Evolutionary conservation across 805 yeast genomes (phyloP).

Genomic region (Scheffersomyces ergatensis): DNA sequence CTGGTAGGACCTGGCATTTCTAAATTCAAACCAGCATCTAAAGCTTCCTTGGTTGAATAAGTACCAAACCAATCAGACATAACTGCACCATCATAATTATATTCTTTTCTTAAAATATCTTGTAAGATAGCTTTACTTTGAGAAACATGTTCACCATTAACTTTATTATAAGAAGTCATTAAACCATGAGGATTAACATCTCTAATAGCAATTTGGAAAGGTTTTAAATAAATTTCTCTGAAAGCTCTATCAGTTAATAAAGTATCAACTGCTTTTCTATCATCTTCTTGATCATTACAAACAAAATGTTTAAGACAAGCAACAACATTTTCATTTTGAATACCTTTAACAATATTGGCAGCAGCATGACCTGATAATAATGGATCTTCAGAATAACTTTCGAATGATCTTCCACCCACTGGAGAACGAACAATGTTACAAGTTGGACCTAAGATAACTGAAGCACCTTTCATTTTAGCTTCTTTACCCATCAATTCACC

Average conservation of each 20-base stretch:
- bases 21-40: conserved; percentile 57
- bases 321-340: conserved; percentile 48
- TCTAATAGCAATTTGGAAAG: conserved; percentile 59
- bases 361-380: conserved; percentile 45
- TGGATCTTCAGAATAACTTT: conserved; percentile 64
- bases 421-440: conserved; percentile 57
- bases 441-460: conserved; percentile 36
- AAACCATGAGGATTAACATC: conserved; percentile 51
- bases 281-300: conserved; percentile 61
- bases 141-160: conserved; percentile 59
- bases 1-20: conserved; percentile 68
- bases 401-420: conserved; percentile 62
- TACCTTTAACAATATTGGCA: conserved; percentile 50
- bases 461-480: conserved; percentile 52
- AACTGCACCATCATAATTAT: conserved; percentile 54
- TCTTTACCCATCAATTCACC: conserved; percentile 55
- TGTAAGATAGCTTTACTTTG: conserved; percentile 42
- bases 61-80: conserved; percentile 70
- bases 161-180: conserved; percentile 64
- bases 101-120: conserved; percentile 51
- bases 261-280: conserved; percentile 47
- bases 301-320: conserved; percentile 65
- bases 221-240: conserved; percentile 62
- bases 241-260: conserved; percentile 58
- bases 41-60: conserved; percentile 44